Conservation (phyloP, 1,139 yeast genomes). For the Nakaseomyces kungkrabaensis region DNA sequence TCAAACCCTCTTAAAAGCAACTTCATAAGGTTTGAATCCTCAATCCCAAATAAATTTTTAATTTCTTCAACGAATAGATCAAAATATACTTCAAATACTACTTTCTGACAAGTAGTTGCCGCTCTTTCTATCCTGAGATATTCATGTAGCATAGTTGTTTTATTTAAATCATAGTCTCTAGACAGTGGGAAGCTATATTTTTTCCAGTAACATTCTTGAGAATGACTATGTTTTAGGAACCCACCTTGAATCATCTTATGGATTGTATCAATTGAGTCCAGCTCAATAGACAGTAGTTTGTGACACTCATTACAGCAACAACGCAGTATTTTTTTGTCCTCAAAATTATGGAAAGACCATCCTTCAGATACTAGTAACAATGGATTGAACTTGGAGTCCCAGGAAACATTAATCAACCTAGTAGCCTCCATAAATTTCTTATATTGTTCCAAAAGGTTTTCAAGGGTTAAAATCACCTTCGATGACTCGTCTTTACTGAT, state of each 20-base stretch:
- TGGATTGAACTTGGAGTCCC: slow-evolving; percentile 17
- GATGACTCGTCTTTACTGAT: not conserved
- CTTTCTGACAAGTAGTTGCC: not conserved
- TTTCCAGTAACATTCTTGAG: slow-evolving; percentile 12
- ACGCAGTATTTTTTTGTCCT: not conserved
- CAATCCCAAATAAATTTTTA: slow-evolving; percentile 3
- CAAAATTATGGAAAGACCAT: slow-evolving; percentile 6
- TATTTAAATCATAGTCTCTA: slow-evolving; percentile 10
- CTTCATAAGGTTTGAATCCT: slow-evolving; percentile 2
- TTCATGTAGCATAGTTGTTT: slow-evolving; percentile 11
- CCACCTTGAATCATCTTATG: not conserved
- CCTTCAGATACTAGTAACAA: slow-evolving; percentile 16
- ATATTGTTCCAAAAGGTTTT: not conserved
- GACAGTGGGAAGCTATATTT: slow-evolving; percentile 7
- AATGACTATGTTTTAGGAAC: slow-evolving; percentile 2
- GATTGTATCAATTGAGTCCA: not conserved
- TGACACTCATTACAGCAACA: not conserved
- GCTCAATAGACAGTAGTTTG: not conserved
- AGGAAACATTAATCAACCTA: slow-evolving; percentile 6
- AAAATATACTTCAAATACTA: not conserved
- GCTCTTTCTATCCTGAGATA: slow-evolving; percentile 6
- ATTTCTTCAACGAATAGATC: not conserved
- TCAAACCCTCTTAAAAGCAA: slow-evolving; percentile 6
- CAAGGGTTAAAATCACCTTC: not conserved
- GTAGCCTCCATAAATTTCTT: slow-evolving; percentile 6